These are phyloP conservation scores for Musa beccarii DNA, from an alignment of 176 grass and related monocot species.

Conservation along the genomic window DNA sequence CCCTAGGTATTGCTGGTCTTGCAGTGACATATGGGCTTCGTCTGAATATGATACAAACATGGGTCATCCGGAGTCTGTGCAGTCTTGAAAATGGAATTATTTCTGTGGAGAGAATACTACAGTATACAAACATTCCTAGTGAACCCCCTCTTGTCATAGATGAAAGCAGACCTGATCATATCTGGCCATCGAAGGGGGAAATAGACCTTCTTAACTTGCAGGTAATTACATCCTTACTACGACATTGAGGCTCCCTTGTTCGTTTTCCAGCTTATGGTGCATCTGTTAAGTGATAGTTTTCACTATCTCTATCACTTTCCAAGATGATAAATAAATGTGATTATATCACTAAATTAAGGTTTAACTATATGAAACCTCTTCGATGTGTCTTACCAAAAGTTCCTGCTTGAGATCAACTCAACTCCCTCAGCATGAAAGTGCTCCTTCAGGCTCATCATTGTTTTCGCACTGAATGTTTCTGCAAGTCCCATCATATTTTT, in stretches of 20 bases:
- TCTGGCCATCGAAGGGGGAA: slow-evolving; percentile 37
- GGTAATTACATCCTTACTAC: neutral
- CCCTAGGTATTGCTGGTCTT: slow-evolving; percentile 40
- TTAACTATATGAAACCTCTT: too few species aligned
- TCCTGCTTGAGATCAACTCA: too few species aligned
- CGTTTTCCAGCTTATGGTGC: too few species aligned
- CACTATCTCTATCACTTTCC: too few species aligned
- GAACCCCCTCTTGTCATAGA: slow-evolving; percentile 28
- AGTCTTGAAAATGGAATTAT: slow-evolving; percentile 36
- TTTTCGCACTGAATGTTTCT: neutral
- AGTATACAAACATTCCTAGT: slow-evolving; percentile 35
- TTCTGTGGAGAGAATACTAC: slow-evolving; percentile 50
- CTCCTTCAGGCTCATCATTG: neutral
- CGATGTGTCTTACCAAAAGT: too few species aligned
- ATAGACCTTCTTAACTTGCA: slow-evolving; percentile 28
- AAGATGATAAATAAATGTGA: too few species aligned
- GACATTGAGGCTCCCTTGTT: too few species aligned
- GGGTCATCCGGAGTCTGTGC: slow-evolving; percentile 17
- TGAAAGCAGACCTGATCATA: slow-evolving; percentile 6
- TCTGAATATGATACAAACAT: slow-evolving; percentile 27
- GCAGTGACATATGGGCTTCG: slow-evolving; percentile 39
- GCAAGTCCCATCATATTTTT: neutral
- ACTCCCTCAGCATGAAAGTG: neutral
- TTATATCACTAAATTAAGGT: too few species aligned
- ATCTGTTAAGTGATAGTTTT: too few species aligned